Base-by-base conservation (phyloP, 1,139 yeast genomes). In the Yamadazyma aaseri region DNA sequence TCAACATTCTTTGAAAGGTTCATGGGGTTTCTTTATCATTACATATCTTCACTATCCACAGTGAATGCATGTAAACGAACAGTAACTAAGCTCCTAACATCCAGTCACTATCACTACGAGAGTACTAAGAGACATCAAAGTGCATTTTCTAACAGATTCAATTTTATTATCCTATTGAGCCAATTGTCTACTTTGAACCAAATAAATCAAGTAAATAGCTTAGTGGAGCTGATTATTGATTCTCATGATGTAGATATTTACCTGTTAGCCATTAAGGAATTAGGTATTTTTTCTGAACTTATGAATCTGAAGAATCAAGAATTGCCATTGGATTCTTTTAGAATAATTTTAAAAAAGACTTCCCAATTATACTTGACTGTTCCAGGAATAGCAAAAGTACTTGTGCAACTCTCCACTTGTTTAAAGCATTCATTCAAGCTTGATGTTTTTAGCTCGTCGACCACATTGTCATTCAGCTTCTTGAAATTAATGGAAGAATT, bases 121-220 rank as follows among this genome's bases (percentile, higher is more conserved):
- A 47, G 51, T 15, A 56, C 50, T 12, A 51, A 49, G 24, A 47
- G 46, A 5, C 58, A 59, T 31, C 58, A 47, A 28, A 53, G 53
- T 4, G 66, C 65, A 55, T 68, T 61, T 36, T 43, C 58, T 16
- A 70, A 70, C 41, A 44, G 75, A 29, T 44, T 67, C 25, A 70
- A 70, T 39, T 60, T 67, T 30, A 49, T 66, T 3, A 41, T 63
- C 6, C 40, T 70, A 14, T 49, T 69, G 20, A 43, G 55, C 6
- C 73, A 63, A 40, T 33, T 67, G 3, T 62, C 72, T 1, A 56
- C 53, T 6, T 50, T 64, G 13, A 68, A 65, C 38, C 55, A 66
- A 28, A 55, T 51, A 13, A 52, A 46, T 25, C 71, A 61, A 38
- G 41, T 65, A 3, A 33, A 38, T 9, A 61, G 55, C 34, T 47